phyloP scores from a whole-genome alignment of 768 basidiomycete species.

The Pseudohyphozyma bogoriensis region DNA sequence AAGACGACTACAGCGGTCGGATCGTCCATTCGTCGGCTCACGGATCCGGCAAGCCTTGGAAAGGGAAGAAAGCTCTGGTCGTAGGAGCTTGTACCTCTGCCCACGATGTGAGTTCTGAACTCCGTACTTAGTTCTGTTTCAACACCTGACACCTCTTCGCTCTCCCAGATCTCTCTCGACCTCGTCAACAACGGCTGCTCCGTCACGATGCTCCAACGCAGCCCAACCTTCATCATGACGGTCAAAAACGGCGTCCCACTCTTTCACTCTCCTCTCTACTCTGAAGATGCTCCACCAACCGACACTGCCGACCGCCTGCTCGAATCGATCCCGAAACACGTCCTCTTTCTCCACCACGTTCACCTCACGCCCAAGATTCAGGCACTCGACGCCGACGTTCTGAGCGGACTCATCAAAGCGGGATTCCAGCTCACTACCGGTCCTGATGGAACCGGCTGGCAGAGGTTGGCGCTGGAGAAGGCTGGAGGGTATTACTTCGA shows the following conservation, averaged over 20 bases:
- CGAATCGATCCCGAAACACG: constrained; percentile 42
- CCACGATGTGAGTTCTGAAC: background rate
- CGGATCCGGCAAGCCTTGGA: background rate
- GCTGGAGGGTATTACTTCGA: background rate
- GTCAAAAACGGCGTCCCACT: constrained; percentile 42
- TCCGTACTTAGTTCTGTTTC: too few species aligned
- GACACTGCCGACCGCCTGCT: constrained; percentile 45
- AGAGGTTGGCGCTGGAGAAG: background rate
- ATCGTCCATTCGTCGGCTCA: background rate
- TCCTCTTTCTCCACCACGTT: background rate
- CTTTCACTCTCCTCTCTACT: constrained; percentile 37
- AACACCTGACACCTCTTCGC: background rate
- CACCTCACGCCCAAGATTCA: background rate
- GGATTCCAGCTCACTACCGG: background rate
- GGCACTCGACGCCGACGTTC: background rate
- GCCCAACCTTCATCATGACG: constrained; percentile 36
- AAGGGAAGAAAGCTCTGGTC: background rate
- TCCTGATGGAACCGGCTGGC: background rate
- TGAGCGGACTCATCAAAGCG: background rate
- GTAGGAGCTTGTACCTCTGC: background rate
- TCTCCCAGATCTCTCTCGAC: constrained; percentile 31
- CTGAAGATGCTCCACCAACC: constrained; percentile 43
- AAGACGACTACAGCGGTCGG: background rate
- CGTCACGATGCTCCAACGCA: constrained; percentile 35
- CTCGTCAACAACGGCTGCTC: constrained; percentile 33